Evolutionary conservation across 495 filamentous ascomycete species (phyloP).

Genomic region (Hypoxylon rickii): DNA sequence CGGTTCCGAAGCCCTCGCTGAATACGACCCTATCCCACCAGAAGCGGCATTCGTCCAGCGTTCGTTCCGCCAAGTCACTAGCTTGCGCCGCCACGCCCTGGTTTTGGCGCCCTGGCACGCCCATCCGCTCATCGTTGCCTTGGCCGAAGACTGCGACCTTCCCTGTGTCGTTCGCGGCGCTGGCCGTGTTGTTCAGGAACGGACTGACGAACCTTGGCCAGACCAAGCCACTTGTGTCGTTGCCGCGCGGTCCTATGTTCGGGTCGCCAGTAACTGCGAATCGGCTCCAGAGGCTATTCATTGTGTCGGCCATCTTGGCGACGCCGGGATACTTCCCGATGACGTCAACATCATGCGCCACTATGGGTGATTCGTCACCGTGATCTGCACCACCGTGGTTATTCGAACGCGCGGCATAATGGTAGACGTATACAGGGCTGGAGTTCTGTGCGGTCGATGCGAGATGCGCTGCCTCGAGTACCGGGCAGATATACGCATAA

Average conservation of each 20-base stretch:
- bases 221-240: slow-evolving; percentile 4
- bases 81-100: slow-evolving; percentile 51
- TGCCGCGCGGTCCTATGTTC: slow-evolving; percentile 43
- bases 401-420: slow-evolving; percentile 58
- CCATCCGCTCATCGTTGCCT: slow-evolving; percentile 61
- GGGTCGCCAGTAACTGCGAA: slow-evolving; percentile 61
- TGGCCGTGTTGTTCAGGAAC: slow-evolving; percentile 12
- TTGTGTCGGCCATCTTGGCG: slow-evolving; percentile 51
- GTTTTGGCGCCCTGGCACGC: slow-evolving; percentile 42
- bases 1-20: slow-evolving; percentile 49
- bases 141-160: slow-evolving; percentile 61
- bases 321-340: slow-evolving; percentile 50
- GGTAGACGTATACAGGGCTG: slow-evolving; percentile 59
- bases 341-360: slow-evolving; percentile 55
- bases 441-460: slow-evolving; percentile 41
- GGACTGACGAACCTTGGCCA: slow-evolving; percentile 41
- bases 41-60: slow-evolving; percentile 57
- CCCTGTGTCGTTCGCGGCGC: slow-evolving; percentile 36
- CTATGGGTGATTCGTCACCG: slow-evolving; percentile 61
- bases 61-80: slow-evolving; percentile 47
- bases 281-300: slow-evolving; percentile 60
- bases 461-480: slow-evolving; percentile 63
- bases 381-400: slow-evolving; percentile 60
- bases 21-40: slow-evolving; percentile 56
- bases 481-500: slow-evolving; percentile 69